Percentiles rank a stretch among this genome's conserved stretches.
Conservation (phyloP, 2,329 filamentous ascomycete species). For the Aspergillus costaricaensis region DNA sequence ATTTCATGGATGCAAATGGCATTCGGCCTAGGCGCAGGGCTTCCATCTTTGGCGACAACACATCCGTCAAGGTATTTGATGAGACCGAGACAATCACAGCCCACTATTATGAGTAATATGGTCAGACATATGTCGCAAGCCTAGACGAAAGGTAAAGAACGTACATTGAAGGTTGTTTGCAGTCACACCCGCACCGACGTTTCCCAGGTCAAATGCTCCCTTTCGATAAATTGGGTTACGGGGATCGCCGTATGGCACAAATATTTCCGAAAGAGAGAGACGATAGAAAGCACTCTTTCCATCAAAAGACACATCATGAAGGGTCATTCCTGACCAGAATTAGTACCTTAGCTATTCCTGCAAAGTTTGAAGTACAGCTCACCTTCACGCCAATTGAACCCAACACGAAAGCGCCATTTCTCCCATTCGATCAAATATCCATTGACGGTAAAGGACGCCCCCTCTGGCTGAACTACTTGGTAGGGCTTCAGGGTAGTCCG, state of each 20-base stretch:
- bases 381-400: conserved; percentile 50
- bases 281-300: conserved; percentile 44
- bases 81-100: conserved; percentile 18
- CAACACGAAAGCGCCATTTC: conserved; percentile 47
- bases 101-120: no score
- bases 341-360: neutral
- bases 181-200: no score
- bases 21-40: conserved; percentile 42
- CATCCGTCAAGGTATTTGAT: conserved; percentile 47
- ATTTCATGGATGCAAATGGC: conserved; percentile 46
- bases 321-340: neutral
- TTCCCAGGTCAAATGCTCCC: no score
- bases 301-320: conserved; percentile 46
- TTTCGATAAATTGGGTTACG: no score
- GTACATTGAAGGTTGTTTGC: no score
- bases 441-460: conserved; percentile 35
- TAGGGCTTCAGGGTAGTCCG: conserved; percentile 40
- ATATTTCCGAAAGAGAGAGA: conserved; percentile 47
- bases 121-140: no score
- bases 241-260: conserved; percentile 43
- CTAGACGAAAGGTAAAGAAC: no score
- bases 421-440: conserved; percentile 41
- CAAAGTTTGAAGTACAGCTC: conserved; percentile 18
- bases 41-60: conserved; percentile 36
- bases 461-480: conserved; percentile 41